A percentile compares a stretch with the other conserved stretches of the same genome.
Conservation (phyloP, 2,329 filamentous ascomycete species). For the Berkeleyomyces rouxiae region DNA sequence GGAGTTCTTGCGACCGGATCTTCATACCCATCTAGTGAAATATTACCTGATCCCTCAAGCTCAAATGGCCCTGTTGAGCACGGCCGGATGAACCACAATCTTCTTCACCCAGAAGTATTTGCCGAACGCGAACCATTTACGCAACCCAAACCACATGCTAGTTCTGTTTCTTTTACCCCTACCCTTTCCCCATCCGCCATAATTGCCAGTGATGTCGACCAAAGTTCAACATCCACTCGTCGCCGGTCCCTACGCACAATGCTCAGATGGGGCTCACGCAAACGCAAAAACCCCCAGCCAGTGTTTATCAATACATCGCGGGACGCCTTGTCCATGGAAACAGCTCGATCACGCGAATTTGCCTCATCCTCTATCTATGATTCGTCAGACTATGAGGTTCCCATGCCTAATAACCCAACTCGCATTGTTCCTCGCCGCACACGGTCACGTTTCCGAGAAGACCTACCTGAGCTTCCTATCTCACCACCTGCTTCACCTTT, state of each 20-base stretch:
- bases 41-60: neutral
- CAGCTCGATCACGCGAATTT: constrained; percentile 28
- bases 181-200: constrained; percentile 10
- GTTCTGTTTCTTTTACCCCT: constrained; percentile 13
- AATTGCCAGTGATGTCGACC: constrained; percentile 4
- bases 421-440: constrained; percentile 52
- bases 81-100: neutral
- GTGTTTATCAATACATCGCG: constrained; percentile 18
- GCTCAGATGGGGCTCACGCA: constrained; percentile 16
- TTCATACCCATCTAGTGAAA: neutral
- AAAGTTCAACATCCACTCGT: constrained; percentile 2
- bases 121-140: neutral
- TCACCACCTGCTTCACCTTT: constrained; percentile 61
- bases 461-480: constrained; percentile 69
- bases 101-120: neutral
- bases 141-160: constrained; percentile 7
- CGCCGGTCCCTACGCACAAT: constrained; percentile 11
- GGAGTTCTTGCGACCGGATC: neutral
- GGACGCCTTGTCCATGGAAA: constrained; percentile 23
- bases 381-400: constrained; percentile 17
- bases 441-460: constrained; percentile 81
- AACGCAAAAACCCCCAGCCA: constrained; percentile 16
- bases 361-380: constrained; percentile 15
- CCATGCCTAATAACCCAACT: constrained; percentile 21
- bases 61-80: neutral